These are phyloP conservation scores for Dothiorella sarmentorum DNA, from an alignment of 2,329 filamentous ascomycete genomes.

Conservation along the genomic window DNA sequence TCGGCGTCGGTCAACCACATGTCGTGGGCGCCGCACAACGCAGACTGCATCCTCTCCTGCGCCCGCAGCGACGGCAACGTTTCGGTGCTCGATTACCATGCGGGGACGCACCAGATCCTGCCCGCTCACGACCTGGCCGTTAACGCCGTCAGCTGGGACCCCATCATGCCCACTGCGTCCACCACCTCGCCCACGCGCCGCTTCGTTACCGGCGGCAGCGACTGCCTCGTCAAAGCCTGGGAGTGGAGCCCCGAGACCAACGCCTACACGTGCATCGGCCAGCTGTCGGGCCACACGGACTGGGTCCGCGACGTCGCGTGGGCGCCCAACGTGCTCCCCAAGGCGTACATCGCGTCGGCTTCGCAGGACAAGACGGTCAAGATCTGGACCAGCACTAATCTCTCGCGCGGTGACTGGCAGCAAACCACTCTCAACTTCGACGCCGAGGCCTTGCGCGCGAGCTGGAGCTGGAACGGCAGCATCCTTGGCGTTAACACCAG, in stretches of 20 bases:
- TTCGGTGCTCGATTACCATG: conserved; percentile 91
- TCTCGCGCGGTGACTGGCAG: conserved; percentile 63
- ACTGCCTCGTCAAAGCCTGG: conserved; percentile 94
- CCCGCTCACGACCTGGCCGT: conserved; percentile 89
- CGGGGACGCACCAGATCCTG: conserved; percentile 86
- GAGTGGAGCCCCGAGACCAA: conserved; percentile 59
- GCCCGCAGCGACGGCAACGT: conserved; percentile 93
- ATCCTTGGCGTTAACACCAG: conserved; percentile 89
- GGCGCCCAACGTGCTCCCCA: conserved; percentile 91
- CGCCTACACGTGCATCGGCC: conserved; percentile 50
- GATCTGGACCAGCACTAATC: conserved; percentile 73
- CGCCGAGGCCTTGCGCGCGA: conserved; percentile 88
- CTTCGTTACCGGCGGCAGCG: conserved; percentile 92
- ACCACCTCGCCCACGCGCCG: conserved; percentile 60
- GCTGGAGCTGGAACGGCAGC: conserved; percentile 96
- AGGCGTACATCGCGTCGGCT: conserved; percentile 93
- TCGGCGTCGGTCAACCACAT: conserved; percentile 96
- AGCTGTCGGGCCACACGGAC: conserved; percentile 77
- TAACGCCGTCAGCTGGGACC: conserved; percentile 95
- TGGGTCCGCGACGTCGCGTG: conserved; percentile 98
- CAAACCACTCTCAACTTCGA: conserved; percentile 85
- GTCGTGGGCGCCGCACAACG: conserved; percentile 95
- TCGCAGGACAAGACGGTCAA: conserved; percentile 95
- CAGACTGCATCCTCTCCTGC: conserved; percentile 89
- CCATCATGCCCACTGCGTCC: conserved; percentile 76